A percentile compares a stretch with the other conserved stretches of the same genome.
Evolutionary conservation across 257 asterid species (phyloP).

Genomic region (Sherardia arvensis): DNA sequence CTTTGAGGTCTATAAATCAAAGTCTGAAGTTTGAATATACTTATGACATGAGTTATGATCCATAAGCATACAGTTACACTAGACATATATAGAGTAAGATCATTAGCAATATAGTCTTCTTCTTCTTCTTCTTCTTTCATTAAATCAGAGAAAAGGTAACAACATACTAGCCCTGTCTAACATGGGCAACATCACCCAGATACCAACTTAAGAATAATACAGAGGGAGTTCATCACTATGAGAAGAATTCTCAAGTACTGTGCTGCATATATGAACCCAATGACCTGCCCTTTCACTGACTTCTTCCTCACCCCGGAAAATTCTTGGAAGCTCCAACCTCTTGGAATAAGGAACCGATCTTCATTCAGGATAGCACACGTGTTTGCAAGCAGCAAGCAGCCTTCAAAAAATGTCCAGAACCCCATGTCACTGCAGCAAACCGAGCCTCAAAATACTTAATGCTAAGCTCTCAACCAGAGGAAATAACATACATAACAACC

Average conservation of each 20-base stretch:
- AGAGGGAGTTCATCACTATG: slow-evolving; percentile 64
- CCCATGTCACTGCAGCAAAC: slow-evolving; percentile 61
- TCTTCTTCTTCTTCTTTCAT: not conserved
- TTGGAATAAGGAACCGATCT: slow-evolving; percentile 80
- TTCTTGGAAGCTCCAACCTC: slow-evolving; percentile 99
- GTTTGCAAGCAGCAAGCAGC: slow-evolving; percentile 89
- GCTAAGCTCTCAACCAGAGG: not conserved
- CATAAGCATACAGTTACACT: too few relatives aligned
- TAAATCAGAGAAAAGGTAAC: not conserved
- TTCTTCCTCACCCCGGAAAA: slow-evolving; percentile 72
- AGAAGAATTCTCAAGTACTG: slow-evolving; percentile 81
- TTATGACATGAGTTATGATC: too few relatives aligned
- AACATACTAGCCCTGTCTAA: not conserved
- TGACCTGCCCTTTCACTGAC: slow-evolving; percentile 84
- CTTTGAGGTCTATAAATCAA: too few relatives aligned
- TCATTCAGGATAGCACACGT: slow-evolving; percentile 82
- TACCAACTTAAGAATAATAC: slow-evolving; percentile 67
- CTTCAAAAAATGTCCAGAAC: slow-evolving; percentile 81
- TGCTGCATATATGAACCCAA: slow-evolving; percentile 79
- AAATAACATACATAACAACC: not conserved
- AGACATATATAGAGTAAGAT: not conserved
- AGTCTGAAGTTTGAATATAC: too few relatives aligned
- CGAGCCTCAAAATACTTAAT: not conserved
- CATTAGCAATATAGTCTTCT: not conserved
- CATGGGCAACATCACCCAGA: slow-evolving; percentile 51